Evolutionary conservation across 2,329 filamentous ascomycete species (phyloP).

Genomic region (Mycosphaerella sp.): DNA sequence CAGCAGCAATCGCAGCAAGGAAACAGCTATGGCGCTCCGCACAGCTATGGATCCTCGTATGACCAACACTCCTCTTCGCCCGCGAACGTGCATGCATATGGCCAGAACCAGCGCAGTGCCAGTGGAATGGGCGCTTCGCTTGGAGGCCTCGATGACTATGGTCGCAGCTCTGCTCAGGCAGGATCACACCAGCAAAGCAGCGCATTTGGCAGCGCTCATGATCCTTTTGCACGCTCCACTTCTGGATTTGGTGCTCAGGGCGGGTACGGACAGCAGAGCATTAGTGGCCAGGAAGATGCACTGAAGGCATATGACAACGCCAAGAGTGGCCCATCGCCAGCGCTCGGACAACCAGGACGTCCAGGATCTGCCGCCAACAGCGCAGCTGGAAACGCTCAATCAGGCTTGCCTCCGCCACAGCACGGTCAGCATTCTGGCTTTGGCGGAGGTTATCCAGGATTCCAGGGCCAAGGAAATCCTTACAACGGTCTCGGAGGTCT

Average conservation of each 20-base stretch:
- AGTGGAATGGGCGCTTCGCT: conserved; percentile 35
- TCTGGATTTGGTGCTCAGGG: conserved; percentile 50
- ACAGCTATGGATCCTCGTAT: conserved; percentile 54
- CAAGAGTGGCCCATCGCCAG: conserved; percentile 52
- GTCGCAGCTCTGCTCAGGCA: conserved; percentile 49
- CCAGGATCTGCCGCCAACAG: conserved; percentile 59
- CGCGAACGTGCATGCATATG: conserved; percentile 52
- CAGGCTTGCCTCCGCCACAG: conserved; percentile 50
- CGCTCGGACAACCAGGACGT: conserved; percentile 55
- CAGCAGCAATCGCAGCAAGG: conserved; percentile 49
- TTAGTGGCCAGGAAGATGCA: conserved; percentile 45
- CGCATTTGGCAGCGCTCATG: conserved; percentile 50
- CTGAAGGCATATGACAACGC: conserved; percentile 55
- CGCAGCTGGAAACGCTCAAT: conserved; percentile 46
- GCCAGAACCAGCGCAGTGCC: conserved; percentile 41
- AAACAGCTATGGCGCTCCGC: conserved; percentile 58
- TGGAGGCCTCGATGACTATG: conserved; percentile 52
- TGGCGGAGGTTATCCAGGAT: conserved; percentile 48
- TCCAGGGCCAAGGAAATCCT: conserved; percentile 45
- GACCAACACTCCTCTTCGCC: conserved; percentile 60
- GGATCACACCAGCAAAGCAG: conserved; percentile 49
- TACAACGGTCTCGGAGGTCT: conserved; percentile 49
- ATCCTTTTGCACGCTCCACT: conserved; percentile 55
- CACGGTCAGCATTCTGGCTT: conserved; percentile 52
- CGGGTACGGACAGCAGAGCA: conserved; percentile 47